Base-by-base conservation (phyloP, 2,329 filamentous ascomycete genomes). In the Tolypocladium ophioglossoides region DNA sequence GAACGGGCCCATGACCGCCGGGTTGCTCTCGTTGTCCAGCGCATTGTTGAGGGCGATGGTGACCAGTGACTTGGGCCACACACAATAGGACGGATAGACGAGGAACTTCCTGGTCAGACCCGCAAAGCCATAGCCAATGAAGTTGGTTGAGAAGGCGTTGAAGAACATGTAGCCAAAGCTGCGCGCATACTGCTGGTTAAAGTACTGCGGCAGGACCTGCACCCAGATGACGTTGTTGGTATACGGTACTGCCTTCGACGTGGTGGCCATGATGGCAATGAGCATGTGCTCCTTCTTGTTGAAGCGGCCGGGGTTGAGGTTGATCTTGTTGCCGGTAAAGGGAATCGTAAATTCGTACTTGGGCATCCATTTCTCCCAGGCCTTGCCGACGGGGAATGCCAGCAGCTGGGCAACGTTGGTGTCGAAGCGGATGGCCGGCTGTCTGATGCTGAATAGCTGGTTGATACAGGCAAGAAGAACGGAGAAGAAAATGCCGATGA, bases 211-310 rank as follows among this genome's bases (percentile, higher is more conserved):
- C 27, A 79, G 62, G 39, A 71, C 62, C 53, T 79, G 77, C 2
- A 71, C 72, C 74, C 74, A 78, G 49, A 78, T 70, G 48, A 79
- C 74, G 56, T 75, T 72, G 61, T 74, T 66, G 1, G 76, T 78
- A 59, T 79, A 79, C 0, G 77, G 76, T 18, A 70, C 62, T 24
- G 68, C 69, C 60, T 69, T 73, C n/a, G 71, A 70, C 4, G 73
- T 74, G 62, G 82, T 80, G 41, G 82, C 78, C 74, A 79, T 78
- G 61, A 78, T 74, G 32, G 76, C 74, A 56, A 82, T 78, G 50
- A 82, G 65, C 70, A 79, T 74, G 64, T 81, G 78, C 63, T 81
- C 78, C 64, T 81, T 82, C 62, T 74, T 74, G 57, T 74, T 77
- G 64, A 81, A 80, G 1, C 70, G 72, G 0, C 76, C 76, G 0